Evolutionary conservation across 2,329 filamentous ascomycete species (phyloP).

Genomic region (Aspergillus novofumigatus): DNA sequence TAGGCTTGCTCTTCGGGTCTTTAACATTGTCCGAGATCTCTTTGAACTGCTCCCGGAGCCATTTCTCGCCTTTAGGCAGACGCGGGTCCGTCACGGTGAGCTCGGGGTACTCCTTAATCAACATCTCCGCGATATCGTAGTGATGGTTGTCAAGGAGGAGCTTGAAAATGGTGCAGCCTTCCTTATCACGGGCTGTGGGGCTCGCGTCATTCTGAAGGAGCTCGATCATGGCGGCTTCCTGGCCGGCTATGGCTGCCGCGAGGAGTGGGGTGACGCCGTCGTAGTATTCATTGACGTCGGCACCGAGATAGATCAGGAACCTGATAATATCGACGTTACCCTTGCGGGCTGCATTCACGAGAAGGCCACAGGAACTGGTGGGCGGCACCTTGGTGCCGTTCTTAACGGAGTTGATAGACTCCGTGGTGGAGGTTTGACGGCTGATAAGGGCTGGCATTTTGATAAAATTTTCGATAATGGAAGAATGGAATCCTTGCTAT

Average conservation of each 20-base stretch:
- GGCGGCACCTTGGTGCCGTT: no score
- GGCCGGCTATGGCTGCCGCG: constrained; percentile 1
- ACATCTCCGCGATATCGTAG: not conserved
- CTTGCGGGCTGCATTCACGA: no score
- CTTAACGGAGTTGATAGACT: no score
- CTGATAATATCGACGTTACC: no score
- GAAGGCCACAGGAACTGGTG: no score
- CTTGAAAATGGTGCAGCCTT: constrained; percentile 8
- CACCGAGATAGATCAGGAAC: no score
- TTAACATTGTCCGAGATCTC: constrained; percentile 2
- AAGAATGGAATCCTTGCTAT: no score
- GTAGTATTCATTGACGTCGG: no score
- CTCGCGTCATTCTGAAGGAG: not conserved
- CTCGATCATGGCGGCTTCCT: not conserved
- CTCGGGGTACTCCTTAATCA: not conserved
- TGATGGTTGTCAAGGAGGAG: constrained; percentile 1
- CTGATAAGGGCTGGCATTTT: no score
- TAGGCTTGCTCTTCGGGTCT: constrained; percentile 2
- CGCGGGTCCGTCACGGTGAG: constrained; percentile 5
- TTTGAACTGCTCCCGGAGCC: constrained; percentile 3
- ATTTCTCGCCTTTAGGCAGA: constrained; percentile 1
- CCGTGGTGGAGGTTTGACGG: no score
- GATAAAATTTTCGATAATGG: no score
- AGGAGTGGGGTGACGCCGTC: constrained; percentile 4
- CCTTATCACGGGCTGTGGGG: constrained; percentile 1